Conservation (phyloP, 2,329 filamentous ascomycete species). For the Neonectria coccinea region DNA sequence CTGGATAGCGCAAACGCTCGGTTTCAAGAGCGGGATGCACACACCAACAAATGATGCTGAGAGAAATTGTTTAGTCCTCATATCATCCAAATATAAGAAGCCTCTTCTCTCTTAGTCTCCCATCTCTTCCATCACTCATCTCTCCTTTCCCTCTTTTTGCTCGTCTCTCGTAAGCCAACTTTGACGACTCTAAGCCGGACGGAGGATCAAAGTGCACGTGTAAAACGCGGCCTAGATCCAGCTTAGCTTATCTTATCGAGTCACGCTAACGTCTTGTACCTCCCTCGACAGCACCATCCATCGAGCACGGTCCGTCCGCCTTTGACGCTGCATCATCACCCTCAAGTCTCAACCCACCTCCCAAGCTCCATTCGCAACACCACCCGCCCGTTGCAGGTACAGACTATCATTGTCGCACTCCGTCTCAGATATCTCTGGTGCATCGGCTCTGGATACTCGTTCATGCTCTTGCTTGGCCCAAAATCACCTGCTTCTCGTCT, state of each 20-base stretch:
- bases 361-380: conserved; percentile 21
- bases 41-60: neutral
- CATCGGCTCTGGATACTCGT: conserved; percentile 2
- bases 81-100: neutral
- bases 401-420: conserved; percentile 1
- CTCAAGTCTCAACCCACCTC: conserved; percentile 13
- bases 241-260: conserved; percentile 30
- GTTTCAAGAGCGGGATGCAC: neutral
- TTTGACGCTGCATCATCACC: conserved; percentile 21
- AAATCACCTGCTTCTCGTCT: neutral
- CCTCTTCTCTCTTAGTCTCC: neutral
- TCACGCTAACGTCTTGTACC: conserved; percentile 21
- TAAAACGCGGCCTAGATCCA: conserved; percentile 17
- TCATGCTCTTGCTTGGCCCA: conserved; percentile 10
- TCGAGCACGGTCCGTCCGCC: conserved; percentile 16
- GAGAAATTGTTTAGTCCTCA: neutral
- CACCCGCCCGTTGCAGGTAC: conserved; percentile 10
- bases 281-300: conserved; percentile 17
- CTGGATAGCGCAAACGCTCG: neutral
- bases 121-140: neutral
- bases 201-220: conserved; percentile 12
- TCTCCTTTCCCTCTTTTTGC: neutral
- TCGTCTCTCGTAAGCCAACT: neutral
- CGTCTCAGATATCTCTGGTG: neutral
- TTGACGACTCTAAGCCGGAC: neutral